Evolutionary conservation across 257 asterid genomes (phyloP).

Genomic region (Gynochthodes officinalis): DNA sequence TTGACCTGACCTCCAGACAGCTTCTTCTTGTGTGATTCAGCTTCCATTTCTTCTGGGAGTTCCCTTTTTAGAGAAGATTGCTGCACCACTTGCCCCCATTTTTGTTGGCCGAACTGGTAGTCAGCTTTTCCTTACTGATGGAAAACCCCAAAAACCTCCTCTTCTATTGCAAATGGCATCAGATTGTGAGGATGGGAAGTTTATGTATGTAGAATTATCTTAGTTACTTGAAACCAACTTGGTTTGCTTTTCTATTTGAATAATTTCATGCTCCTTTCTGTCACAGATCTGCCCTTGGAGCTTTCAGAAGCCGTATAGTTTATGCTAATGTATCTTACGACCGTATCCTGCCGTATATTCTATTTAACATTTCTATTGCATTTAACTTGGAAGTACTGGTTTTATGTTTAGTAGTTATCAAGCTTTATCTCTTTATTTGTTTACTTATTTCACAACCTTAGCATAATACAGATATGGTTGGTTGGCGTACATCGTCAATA

Average conservation of each 20-base stretch:
- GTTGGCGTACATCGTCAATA: constrained; percentile 95
- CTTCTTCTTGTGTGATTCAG: constrained; percentile 48
- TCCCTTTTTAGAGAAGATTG: constrained; percentile 80
- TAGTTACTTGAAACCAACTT: constrained; percentile 17
- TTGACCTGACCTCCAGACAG: constrained; percentile 58
- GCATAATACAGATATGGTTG: constrained; percentile 77
- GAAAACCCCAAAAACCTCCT: constrained; percentile 67
- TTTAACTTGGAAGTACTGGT: background rate
- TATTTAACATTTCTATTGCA: background rate
- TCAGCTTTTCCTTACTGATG: constrained; percentile 48
- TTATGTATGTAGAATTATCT: constrained; percentile 51
- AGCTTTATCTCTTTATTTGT: constrained; percentile 19
- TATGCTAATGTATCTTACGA: constrained; percentile 95
- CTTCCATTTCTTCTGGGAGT: constrained; percentile 90
- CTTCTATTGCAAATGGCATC: constrained; percentile 79
- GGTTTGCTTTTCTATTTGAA: constrained; percentile 11
- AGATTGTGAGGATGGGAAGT: constrained; percentile 72
- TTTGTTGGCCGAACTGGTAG: constrained; percentile 38
- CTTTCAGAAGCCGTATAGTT: constrained; percentile 71
- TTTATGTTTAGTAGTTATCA: background rate
- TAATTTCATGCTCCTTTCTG: constrained; percentile 20
- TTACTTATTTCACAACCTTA: constrained; percentile 38
- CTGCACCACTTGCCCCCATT: constrained; percentile 72
- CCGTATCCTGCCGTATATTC: constrained; percentile 44
- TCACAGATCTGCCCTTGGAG: constrained; percentile 82